phyloP scores from a whole-genome alignment of 2,329 filamentous ascomycete genomes.

The Nemania sp. region DNA sequence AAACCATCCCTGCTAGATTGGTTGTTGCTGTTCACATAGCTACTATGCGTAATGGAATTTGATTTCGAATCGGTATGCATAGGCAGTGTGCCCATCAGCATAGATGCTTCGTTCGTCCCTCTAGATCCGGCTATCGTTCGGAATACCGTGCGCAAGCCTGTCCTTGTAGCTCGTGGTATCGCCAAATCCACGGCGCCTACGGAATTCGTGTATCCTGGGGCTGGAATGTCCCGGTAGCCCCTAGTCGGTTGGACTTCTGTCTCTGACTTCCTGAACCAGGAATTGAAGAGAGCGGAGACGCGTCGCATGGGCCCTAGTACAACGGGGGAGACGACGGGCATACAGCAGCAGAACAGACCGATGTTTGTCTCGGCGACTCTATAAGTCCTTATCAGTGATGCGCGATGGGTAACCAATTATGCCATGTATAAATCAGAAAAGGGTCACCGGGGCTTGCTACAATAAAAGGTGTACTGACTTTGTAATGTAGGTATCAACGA shows the following conservation, averaged over 20 bases:
- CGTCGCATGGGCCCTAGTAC: constrained; percentile 28
- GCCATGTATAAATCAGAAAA: neutral
- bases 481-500: constrained; percentile 31
- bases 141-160: constrained; percentile 17
- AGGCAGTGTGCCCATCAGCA: neutral
- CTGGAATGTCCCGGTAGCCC: constrained; percentile 20
- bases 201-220: neutral
- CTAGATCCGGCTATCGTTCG: neutral
- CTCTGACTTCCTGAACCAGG: constrained; percentile 15
- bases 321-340: constrained; percentile 30
- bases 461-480: constrained; percentile 19
- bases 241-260: neutral
- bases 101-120: neutral
- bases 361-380: constrained; percentile 30
- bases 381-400: constrained; percentile 1
- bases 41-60: constrained; percentile 4
- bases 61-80: neutral
- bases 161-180: constrained; percentile 26
- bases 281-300: constrained; percentile 10
- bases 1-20: neutral
- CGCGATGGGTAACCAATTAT: neutral
- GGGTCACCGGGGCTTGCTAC: neutral
- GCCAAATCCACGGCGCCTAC: too few species aligned
- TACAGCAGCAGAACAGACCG: constrained; percentile 28
- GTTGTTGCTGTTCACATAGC: neutral